Evolutionary conservation across 2,329 filamentous ascomycete species (phyloP).

Genomic region (Cladosporium sp.): DNA sequence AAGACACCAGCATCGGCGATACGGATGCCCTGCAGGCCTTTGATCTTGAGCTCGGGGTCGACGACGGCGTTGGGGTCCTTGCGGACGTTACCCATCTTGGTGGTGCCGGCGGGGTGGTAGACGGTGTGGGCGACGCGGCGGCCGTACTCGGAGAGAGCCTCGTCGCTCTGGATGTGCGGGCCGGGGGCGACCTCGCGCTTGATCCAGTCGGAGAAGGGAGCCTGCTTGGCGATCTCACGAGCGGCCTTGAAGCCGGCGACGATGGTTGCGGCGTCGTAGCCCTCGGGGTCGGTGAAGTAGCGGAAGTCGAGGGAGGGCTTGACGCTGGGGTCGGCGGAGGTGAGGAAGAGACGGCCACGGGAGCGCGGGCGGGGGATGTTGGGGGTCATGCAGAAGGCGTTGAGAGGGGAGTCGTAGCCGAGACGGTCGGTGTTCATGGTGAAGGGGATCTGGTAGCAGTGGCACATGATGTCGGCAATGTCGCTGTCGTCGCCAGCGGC

Average conservation of each 20-base stretch:
- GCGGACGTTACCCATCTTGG: constrained; percentile 78
- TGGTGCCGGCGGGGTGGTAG: constrained; percentile 86
- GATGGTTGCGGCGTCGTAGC: constrained; percentile 80
- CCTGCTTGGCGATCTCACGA: constrained; percentile 72
- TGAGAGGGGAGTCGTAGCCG: constrained; percentile 69
- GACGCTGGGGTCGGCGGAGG: constrained; percentile 69
- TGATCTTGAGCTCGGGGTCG: constrained; percentile 70
- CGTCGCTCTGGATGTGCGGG: constrained; percentile 70
- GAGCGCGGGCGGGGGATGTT: constrained; percentile 84
- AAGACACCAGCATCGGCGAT: constrained; percentile 88
- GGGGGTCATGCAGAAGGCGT: constrained; percentile 91
- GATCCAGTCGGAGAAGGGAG: constrained; percentile 80
- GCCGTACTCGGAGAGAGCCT: constrained; percentile 79
- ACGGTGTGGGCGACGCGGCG: constrained; percentile 81
- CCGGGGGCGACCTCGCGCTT: constrained; percentile 80
- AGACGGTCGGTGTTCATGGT: constrained; percentile 78
- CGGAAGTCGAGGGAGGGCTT: constrained; percentile 86
- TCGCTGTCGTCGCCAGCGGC: constrained; percentile 69
- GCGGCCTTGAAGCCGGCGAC: constrained; percentile 75
- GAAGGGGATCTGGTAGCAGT: constrained; percentile 95
- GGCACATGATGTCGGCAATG: constrained; percentile 89
- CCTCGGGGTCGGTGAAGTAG: constrained; percentile 84
- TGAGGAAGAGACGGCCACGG: constrained; percentile 74
- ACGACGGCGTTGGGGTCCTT: constrained; percentile 75
- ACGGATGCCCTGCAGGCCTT: constrained; percentile 70